phyloP scores from a whole-genome alignment of 2,329 filamentous ascomycete species.

The Monilinia vaccinii-corymbosi region DNA sequence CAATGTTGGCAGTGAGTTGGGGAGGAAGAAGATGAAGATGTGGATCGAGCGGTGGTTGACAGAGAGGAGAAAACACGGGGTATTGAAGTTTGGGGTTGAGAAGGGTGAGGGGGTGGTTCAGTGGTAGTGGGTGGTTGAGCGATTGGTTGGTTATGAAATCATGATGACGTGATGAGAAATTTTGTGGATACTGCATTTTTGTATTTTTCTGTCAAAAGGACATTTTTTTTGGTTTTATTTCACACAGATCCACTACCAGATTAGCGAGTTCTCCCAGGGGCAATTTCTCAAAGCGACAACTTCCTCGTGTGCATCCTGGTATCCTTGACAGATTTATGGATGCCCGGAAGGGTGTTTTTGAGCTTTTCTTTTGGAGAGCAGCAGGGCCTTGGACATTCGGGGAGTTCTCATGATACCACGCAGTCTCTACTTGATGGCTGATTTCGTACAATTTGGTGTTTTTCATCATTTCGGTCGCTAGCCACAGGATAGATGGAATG shows the following conservation, averaged over 20 bases:
- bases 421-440: background rate
- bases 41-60: conserved; percentile 56
- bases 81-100: conserved; percentile 32
- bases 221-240: background rate
- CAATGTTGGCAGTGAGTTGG: conserved; percentile 58
- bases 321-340: background rate
- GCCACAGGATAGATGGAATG: background rate
- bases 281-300: background rate
- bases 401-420: background rate
- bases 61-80: conserved; percentile 47
- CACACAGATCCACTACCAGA: background rate
- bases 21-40: conserved; percentile 50
- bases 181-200: background rate
- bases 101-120: conserved; percentile 23
- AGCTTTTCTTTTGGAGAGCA: background rate
- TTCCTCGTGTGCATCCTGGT: background rate
- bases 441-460: too few relatives aligned
- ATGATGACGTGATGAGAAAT: background rate
- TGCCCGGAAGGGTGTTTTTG: background rate
- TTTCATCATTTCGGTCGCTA: too few relatives aligned
- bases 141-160: background rate
- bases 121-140: conserved; percentile 17
- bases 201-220: background rate
- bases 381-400: background rate
- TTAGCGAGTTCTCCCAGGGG: background rate